Percentiles rank a stretch among this genome's conserved stretches.
phyloP scores from a whole-genome alignment of 495 filamentous ascomycete species.

The Diplogelasinospora grovesii region DNA sequence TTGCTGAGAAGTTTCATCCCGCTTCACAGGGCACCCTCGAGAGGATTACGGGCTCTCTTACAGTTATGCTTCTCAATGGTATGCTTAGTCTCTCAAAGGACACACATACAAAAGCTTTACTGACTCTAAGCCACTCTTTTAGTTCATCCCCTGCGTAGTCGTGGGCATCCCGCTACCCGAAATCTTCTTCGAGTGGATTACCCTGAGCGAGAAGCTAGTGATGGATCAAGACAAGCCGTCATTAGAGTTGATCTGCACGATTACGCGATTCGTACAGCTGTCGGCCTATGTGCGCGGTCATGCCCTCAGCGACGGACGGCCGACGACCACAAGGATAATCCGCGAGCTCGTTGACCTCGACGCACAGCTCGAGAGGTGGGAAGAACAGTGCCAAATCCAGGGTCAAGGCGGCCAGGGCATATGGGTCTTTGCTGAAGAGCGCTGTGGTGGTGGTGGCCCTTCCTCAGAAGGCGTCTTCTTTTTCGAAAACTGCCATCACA shows the following conservation, averaged over 20 bases:
- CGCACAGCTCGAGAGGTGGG: conserved; percentile 26
- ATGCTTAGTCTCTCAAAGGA: conserved; percentile 10
- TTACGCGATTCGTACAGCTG: conserved; percentile 29
- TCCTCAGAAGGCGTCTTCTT: conserved; percentile 38
- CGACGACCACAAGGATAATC: conserved; percentile 22
- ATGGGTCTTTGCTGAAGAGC: conserved; percentile 25
- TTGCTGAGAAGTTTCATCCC: conserved; percentile 30
- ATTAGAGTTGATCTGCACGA: conserved; percentile 25
- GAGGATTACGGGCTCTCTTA: conserved; percentile 29
- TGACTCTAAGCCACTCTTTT: neutral
- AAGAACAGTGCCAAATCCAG: conserved; percentile 18
- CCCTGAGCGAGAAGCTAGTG: conserved; percentile 20
- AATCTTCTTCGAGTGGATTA: conserved; percentile 31
- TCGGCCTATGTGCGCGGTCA: conserved; percentile 20
- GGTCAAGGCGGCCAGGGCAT: conserved; percentile 19
- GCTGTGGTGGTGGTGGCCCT: conserved; percentile 17
- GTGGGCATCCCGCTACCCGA: conserved; percentile 26
- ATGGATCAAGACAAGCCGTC: conserved; percentile 19
- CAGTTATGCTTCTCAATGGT: conserved; percentile 42
- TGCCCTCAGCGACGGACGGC: conserved; percentile 25
- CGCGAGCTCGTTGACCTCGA: conserved; percentile 28
- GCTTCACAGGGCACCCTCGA: conserved; percentile 16
- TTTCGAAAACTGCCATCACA: conserved; percentile 53
- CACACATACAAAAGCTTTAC: conserved; percentile 6
- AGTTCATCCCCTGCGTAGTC: conserved; percentile 31